These are phyloP conservation scores for Coleophoma eucalyptorum DNA, from an alignment of 2,329 filamentous ascomycete species.

Conservation along the genomic window DNA sequence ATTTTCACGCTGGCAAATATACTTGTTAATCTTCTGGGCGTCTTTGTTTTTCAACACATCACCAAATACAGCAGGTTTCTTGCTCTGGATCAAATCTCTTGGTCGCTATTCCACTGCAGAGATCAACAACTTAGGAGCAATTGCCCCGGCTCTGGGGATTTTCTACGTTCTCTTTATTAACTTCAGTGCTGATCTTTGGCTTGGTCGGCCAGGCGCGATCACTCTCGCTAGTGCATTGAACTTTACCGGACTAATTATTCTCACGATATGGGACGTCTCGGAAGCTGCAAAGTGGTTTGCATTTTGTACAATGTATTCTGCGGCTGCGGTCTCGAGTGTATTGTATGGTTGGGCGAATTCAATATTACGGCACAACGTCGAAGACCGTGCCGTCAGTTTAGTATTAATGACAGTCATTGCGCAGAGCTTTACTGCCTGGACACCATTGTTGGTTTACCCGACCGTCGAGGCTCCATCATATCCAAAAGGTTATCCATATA, in stretches of 20 bases:
- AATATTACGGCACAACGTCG: slow-evolving; percentile 30
- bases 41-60: slow-evolving; percentile 52
- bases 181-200: slow-evolving; percentile 47
- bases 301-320: slow-evolving; percentile 37
- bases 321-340: slow-evolving; percentile 39
- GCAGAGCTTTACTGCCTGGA: slow-evolving; percentile 42
- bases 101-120: neutral
- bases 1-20: slow-evolving; percentile 43
- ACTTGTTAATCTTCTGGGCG: slow-evolving; percentile 43
- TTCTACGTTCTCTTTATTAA: slow-evolving; percentile 48
- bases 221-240: slow-evolving; percentile 43
- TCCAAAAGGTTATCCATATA: neutral
- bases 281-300: slow-evolving; percentile 50
- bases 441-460: slow-evolving; percentile 35
- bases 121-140: slow-evolving; percentile 41
- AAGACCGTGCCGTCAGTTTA: slow-evolving; percentile 36
- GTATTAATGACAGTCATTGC: slow-evolving; percentile 37
- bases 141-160: slow-evolving; percentile 49
- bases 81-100: slow-evolving; percentile 48
- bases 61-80: slow-evolving; percentile 35
- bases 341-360: slow-evolving; percentile 43
- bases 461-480: neutral
- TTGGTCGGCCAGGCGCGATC: slow-evolving; percentile 50
- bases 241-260: slow-evolving; percentile 44
- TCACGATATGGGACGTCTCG: slow-evolving; percentile 52